Evolutionary conservation across 371 early-diverging fungal genomes (phyloP).

Genomic region (Spraguea lophii): DNA sequence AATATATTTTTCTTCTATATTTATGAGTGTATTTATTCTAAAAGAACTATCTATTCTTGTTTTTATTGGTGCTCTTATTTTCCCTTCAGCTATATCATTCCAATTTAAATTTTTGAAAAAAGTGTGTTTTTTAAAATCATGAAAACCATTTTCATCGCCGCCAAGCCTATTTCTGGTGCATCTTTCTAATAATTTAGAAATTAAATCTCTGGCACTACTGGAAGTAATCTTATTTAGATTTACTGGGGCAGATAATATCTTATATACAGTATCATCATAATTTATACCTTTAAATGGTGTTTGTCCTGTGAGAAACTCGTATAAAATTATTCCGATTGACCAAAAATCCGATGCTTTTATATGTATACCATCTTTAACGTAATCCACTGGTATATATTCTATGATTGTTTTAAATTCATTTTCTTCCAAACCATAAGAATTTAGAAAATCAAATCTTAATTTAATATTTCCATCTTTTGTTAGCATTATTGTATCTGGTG

Average conservation of each 20-base stretch:
- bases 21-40: slow-evolving; percentile 1
- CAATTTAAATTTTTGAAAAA: slow-evolving; percentile 33
- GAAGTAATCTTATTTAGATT: slow-evolving; percentile 17
- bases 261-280: slow-evolving; percentile 1
- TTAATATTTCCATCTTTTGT: slow-evolving; percentile 32
- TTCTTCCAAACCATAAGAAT: slow-evolving; percentile 22
- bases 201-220: slow-evolving; percentile 11
- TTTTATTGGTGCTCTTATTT: slow-evolving; percentile 20
- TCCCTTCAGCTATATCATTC: slow-evolving; percentile 5
- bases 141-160: background rate
- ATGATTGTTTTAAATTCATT: slow-evolving; percentile 35
- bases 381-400: slow-evolving; percentile 46
- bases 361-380: slow-evolving; percentile 27
- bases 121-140: slow-evolving; percentile 19
- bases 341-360: slow-evolving; percentile 24
- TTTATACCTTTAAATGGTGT: slow-evolving; percentile 24
- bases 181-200: slow-evolving; percentile 13
- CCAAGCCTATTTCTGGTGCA: slow-evolving; percentile 7
- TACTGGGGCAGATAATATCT: slow-evolving; percentile 8
- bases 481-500: slow-evolving; percentile 54
- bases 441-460: slow-evolving; percentile 41
- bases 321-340: slow-evolving; percentile 36
- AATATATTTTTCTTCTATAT: slow-evolving; percentile 14
- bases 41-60: background rate
- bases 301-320: slow-evolving; percentile 19